Evolutionary conservation across 1,284 basidiomycete genomes (phyloP).

Genomic region (Abortiporus biennis): DNA sequence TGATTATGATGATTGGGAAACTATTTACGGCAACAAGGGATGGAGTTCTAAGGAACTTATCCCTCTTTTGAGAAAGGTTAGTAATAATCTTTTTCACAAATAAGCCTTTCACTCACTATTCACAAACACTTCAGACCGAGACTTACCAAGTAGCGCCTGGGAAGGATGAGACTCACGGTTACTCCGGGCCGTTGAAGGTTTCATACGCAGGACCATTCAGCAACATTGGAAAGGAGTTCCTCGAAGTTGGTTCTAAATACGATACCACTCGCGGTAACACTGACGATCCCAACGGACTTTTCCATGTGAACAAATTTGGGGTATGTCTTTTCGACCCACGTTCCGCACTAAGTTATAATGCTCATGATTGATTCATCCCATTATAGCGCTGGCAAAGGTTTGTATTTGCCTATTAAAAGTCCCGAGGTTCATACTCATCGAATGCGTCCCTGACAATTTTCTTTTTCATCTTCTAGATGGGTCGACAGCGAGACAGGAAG

Average conservation of each 20-base stretch:
- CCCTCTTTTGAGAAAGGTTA: slow-evolving; percentile 42
- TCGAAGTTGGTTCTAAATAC: slow-evolving; percentile 33
- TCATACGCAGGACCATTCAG: slow-evolving; percentile 15
- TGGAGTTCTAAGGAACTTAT: slow-evolving; percentile 43
- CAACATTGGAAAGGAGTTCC: slow-evolving; percentile 34
- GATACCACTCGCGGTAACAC: slow-evolving; percentile 20
- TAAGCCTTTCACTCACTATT: neutral
- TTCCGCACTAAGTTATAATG: too few relatives aligned
- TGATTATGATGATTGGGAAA: slow-evolving; percentile 49
- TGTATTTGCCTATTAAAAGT: too few relatives aligned
- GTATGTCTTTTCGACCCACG: too few relatives aligned
- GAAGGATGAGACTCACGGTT: slow-evolving; percentile 9
- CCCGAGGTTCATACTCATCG: too few relatives aligned
- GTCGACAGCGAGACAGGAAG: slow-evolving; percentile 43
- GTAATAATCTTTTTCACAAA: neutral
- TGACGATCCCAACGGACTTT: slow-evolving; percentile 8
- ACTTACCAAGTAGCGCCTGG: slow-evolving; percentile 8
- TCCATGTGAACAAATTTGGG: slow-evolving; percentile 7
- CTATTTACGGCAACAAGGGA: slow-evolving; percentile 35
- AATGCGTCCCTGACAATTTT: too few relatives aligned
- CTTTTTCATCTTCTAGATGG: slow-evolving; percentile 29
- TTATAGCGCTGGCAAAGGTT: too few relatives aligned
- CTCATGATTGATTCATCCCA: too few relatives aligned
- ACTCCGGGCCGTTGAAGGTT: slow-evolving; percentile 10
- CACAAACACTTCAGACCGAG: slow-evolving; percentile 6